A percentile compares a stretch with the other conserved stretches of the same genome.
phyloP scores from a whole-genome alignment of 139 green algal species.

The Micractinium conductrix region DNA sequence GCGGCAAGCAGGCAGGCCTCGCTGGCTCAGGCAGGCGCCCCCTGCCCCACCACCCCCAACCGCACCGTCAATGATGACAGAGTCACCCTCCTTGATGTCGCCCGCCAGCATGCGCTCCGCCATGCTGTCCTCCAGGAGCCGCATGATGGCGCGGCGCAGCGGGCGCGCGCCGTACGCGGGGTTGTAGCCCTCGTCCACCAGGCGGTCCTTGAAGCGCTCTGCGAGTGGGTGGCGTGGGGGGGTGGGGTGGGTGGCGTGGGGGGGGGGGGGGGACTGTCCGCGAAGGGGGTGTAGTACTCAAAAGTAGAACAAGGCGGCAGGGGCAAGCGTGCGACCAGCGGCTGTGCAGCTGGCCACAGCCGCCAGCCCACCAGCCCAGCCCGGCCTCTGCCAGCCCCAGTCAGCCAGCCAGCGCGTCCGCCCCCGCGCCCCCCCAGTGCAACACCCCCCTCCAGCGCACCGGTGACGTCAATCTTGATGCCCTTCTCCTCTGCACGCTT shows the following conservation, averaged over 20 bases:
- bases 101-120: constrained; percentile 93
- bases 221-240: neutral
- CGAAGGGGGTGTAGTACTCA: too few species aligned
- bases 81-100: constrained; percentile 95
- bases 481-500: constrained; percentile 93
- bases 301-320: too few species aligned
- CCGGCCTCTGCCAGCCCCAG: too few species aligned
- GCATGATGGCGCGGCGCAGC: constrained; percentile 98
- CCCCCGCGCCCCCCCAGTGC: too few species aligned
- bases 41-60: neutral
- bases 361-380: too few species aligned
- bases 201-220: constrained; percentile 76
- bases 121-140: constrained; percentile 97
- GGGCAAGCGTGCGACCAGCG: too few species aligned
- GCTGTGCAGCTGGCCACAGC: too few species aligned
- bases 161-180: constrained; percentile 96
- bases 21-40: neutral
- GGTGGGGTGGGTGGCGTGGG: neutral
- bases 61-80: constrained; percentile 88
- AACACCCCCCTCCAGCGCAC: too few species aligned
- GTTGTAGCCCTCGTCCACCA: constrained; percentile 99
- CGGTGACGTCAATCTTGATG: constrained; percentile 95
- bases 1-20: neutral
- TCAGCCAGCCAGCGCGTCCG: too few species aligned
- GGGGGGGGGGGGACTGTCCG: neutral